Base-by-base conservation (phyloP, 108 stramenopile species). In the Thalassiosira profunda region DNA sequence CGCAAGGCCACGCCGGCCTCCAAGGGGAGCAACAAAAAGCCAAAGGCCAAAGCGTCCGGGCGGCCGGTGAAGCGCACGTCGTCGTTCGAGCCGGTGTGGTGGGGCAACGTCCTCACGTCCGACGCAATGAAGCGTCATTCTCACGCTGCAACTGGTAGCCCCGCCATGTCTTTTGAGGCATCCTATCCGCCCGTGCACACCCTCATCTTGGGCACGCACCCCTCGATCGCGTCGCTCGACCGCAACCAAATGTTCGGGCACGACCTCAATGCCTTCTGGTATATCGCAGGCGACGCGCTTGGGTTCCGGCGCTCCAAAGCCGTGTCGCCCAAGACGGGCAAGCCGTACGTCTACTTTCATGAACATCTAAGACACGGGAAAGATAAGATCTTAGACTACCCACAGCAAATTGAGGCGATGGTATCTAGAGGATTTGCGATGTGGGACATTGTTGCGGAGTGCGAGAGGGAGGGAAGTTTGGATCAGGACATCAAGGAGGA, bases 251-350 rank as follows among this genome's bases (percentile, higher is more conserved):
- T 86, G 48, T 93, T 63, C 60, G 87, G 67, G 11, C 82, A 87
- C 63, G 75, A 84, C 9, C 58, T 79, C 43, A 91, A 91, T 63
- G 89, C 92, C n/a, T 93, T 93, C 71, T 93, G 89, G 89, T 93
- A 88, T 80, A 86, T 93, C 29, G 92, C 86, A 2, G 92, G 92
- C 17, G 92, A 93, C 65, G 72, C 80, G 35, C 36, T 93, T 23
- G 84, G 86, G 12, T 93, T 93, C 70, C 86, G 92, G 24, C 58
- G 92, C 17, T 81, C 56, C 6, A 6, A 43, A 1, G 87, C 82
- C 11, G 37, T 84, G 9, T 83, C 76, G 23, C 55, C 48, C 23
- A 23, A 71, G 12, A 73, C 72, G 2, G 85, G 74, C 33, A 74
- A 85, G 35, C 85, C 89, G 1, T 93, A 85, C 54, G 68, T 60